Base-by-base conservation (phyloP, 768 basidiomycete genomes). In the Lentinus tigrinus region DNA sequence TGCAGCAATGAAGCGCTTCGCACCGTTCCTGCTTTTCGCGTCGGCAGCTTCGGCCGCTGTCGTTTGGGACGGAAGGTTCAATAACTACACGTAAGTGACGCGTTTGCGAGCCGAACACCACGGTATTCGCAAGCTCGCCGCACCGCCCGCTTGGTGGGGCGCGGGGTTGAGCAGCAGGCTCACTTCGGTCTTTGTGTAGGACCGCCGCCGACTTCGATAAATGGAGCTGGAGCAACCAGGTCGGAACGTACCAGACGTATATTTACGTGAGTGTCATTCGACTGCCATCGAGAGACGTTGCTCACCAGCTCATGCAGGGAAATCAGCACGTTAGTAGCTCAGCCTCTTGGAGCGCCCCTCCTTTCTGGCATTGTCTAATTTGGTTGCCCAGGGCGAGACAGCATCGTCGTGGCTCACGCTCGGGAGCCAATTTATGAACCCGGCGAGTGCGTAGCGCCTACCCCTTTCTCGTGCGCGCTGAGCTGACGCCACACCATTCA, bases 221-320 rank as follows among this genome's bases (percentile, higher is more conserved):
- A 60, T 70, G 71, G 72, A 67, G 67, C 59, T 72, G 69, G 68
- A 65, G 65, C 50, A 70, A 68, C 59, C 65, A 73, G 51, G 67
- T 70, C 21, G 67, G 70, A 14, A 34, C 61, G 10, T 69, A 65
- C 55, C 70, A 70, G 62, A 70, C 69, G 52, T 73, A 73, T 60
- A 73, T 73, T 54, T 69, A 73, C 58, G 71, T 70, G 21, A 61
- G 64, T 34, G 27, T 34, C 9, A n/a, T 59, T 5, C 52, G 56
- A 27, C 9, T 37, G 13, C 63, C 58, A 64, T 42, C 66, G 47
- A 59, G 54, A 39, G 27, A 61, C 39, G 50, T 56, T 62, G 48
- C 40, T 53, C 17, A 56, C 31, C 14, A n/a, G n/a, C 21, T 26
- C 44, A 4, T 24, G 26, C 38, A 64, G 63, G 63, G 63, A 1